Conservation (phyloP, 306 rosid species). For the Abrus precatorius region DNA sequence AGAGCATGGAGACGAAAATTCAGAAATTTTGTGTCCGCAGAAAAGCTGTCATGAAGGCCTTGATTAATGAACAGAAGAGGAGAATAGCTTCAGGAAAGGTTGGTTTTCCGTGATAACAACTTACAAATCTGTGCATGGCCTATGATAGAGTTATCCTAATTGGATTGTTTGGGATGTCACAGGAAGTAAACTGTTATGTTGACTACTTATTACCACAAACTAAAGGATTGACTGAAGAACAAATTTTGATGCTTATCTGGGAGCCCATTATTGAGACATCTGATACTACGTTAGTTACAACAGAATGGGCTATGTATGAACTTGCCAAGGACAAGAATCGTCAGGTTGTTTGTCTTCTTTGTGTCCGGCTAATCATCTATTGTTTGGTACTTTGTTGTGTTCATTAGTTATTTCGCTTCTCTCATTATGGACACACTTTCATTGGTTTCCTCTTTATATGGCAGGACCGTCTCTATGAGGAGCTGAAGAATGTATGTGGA, state of each 20-base stretch:
- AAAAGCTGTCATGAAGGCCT: conserved; percentile 66
- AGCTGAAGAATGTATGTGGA: conserved; percentile 67
- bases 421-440: neutral
- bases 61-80: conserved; percentile 69
- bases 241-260: conserved; percentile 78
- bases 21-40: conserved; percentile 50
- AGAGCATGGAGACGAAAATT: conserved; percentile 62
- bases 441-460: conserved; percentile 2
- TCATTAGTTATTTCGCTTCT: neutral
- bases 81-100: conserved; percentile 86
- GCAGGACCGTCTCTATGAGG: conserved; percentile 72
- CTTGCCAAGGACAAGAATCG: conserved; percentile 70
- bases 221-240: conserved; percentile 67
- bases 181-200: conserved; percentile 73
- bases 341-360: conserved; percentile 62
- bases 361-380: neutral
- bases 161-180: conserved; percentile 41
- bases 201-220: conserved; percentile 75
- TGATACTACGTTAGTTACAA: conserved; percentile 79
- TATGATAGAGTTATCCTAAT: conserved; percentile 30
- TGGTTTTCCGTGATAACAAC: neutral
- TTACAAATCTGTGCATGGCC: neutral
- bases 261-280: conserved; percentile 85
- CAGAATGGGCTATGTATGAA: conserved; percentile 97
- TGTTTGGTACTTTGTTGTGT: neutral